Base-by-base conservation (phyloP, 2,329 filamentous ascomycete species). In the Trichoderma asperellum region DNA sequence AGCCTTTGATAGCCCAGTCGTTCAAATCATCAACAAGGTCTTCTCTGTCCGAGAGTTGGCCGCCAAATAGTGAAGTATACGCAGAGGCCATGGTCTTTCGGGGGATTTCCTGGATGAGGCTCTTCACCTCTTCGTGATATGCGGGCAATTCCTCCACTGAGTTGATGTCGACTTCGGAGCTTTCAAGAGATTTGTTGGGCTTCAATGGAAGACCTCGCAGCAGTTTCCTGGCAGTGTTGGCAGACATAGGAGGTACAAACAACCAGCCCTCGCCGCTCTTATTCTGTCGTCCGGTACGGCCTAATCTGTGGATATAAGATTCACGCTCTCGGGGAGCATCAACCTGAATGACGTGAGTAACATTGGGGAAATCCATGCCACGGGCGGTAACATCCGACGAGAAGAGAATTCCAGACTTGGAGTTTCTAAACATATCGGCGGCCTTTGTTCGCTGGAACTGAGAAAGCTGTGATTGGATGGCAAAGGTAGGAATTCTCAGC, bases 361-460 rank as follows among this genome's bases (percentile, higher is more conserved):
- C 92, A 65, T 88, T 84, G 34, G 92, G 92, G 80, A 94, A 94
- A 77, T 95, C 92, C 90, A 95, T 93, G 73, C 92, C 92, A 78
- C 92, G 86, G 14, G 92, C 91, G 6, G 91, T 92, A 37, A 95
- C 92, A 78, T 95, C 92, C 2, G 92, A 92, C 2, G 92, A 92
- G 77, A 94, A 86, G 57, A 94, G 84, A 68, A 95, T 83, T 34
- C 85, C 93, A 37, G 85, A 86, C 34, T 81, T 77, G n/a, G 87
- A 81, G 16, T 75, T 76, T 57, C 92, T 89, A 88, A 97, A 99
- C 32, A 74, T 77, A 0, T 95, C 88, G 0, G 95, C 89, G 43
- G 88, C 88, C 58, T 79, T 82, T 2, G 93, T 96, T 62, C 96
- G 89, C 74, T 86, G 81, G 0, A 24, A 60, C 78, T 99, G 96